These are phyloP conservation scores for Aegilops sharonensis DNA, from an alignment of 176 grass and related monocot genomes.

Conservation along the genomic window DNA sequence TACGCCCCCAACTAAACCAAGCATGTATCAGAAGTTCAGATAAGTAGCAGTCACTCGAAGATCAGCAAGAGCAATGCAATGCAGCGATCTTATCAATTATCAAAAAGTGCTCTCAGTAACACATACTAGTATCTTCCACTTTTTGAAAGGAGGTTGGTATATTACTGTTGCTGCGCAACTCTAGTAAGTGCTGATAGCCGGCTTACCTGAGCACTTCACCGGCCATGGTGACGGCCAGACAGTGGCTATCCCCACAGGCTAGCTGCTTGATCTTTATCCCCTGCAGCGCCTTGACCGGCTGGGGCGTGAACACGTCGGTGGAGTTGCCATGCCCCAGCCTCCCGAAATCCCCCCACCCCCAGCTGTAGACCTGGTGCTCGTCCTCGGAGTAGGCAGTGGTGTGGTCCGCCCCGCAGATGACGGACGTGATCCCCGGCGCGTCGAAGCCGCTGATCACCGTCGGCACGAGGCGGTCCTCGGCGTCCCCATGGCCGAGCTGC, in stretches of 20 bases:
- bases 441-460: slow-evolving; percentile 75
- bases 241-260: slow-evolving; percentile 97
- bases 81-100: not conserved
- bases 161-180: too few relatives aligned
- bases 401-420: slow-evolving; percentile 97
- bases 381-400: slow-evolving; percentile 88
- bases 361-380: slow-evolving; percentile 84
- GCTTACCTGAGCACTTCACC: slow-evolving; percentile 84
- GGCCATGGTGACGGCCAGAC: slow-evolving; percentile 77
- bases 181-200: not conserved
- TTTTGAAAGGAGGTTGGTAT: not conserved
- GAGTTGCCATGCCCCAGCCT: slow-evolving; percentile 94
- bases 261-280: slow-evolving; percentile 95
- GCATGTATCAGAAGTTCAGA: slow-evolving; percentile 21
- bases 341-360: slow-evolving; percentile 98
- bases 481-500: slow-evolving; percentile 95
- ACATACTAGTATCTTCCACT: not conserved
- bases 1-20: slow-evolving; percentile 82
- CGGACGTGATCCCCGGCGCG: slow-evolving; percentile 52
- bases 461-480: slow-evolving; percentile 81
- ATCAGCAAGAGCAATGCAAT: slow-evolving; percentile 10
- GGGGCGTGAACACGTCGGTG: slow-evolving; percentile 92
- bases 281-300: slow-evolving; percentile 85
- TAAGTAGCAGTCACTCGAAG: not conserved
- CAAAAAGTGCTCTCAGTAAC: not conserved